These are phyloP conservation scores for Streptanthus diversifolius DNA, from an alignment of 345 rosid genomes.

Conservation along the genomic window DNA sequence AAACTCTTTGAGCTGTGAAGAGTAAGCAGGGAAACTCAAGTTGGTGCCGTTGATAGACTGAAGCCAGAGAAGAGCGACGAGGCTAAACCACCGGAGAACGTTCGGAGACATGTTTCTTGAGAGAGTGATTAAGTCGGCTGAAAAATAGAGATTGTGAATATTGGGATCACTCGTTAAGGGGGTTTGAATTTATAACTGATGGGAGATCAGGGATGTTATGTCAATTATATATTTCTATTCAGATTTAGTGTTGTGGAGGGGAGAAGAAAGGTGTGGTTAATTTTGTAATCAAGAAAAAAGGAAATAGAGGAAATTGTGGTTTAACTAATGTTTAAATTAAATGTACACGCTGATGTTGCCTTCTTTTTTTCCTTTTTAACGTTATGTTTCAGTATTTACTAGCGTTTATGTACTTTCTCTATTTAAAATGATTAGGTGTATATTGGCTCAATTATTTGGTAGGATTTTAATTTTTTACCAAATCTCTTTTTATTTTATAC, in stretches of 20 bases:
- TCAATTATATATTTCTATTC: background rate
- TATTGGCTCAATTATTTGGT: too few species aligned
- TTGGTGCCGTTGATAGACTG: constrained; percentile 78
- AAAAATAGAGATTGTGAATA: background rate
- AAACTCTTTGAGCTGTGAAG: constrained; percentile 70
- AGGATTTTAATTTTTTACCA: too few species aligned
- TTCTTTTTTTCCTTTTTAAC: background rate
- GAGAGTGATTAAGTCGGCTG: background rate
- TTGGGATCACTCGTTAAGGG: background rate
- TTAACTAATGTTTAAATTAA: too few species aligned
- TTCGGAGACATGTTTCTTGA: constrained; percentile 37
- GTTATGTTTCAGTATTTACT: background rate
- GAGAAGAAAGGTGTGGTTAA: background rate
- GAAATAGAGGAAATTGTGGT: background rate
- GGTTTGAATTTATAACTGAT: constrained; percentile 1
- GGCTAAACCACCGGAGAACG: constrained; percentile 67
- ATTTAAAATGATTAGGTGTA: too few species aligned
- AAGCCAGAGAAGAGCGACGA: constrained; percentile 73
- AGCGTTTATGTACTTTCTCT: background rate
- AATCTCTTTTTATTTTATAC: too few species aligned
- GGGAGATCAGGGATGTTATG: background rate
- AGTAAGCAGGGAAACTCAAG: constrained; percentile 84
- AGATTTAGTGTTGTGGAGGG: constrained; percentile 8
- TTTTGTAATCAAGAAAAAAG: constrained; percentile 8
- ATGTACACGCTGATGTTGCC: background rate